Conservation (phyloP, 2,329 filamentous ascomycete species). For the Sphaerulina populicola region DNA sequence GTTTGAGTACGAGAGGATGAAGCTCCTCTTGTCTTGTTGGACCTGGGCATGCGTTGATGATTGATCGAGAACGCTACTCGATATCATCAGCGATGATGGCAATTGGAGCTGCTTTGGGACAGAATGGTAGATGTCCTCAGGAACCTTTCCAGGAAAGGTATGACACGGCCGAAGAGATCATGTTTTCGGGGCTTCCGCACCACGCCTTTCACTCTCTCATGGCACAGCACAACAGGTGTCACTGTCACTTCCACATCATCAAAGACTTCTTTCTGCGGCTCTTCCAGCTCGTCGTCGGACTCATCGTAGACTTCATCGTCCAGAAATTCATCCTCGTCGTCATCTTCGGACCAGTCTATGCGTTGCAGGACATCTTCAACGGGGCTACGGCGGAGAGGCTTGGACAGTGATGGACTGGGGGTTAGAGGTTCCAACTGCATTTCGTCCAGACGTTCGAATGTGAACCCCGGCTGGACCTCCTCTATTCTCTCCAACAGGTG, state of each 20-base stretch:
- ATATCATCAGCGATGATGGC: not conserved
- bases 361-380: slow-evolving; percentile 2
- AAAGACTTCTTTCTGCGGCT: not conserved
- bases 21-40: no score
- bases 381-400: not conserved
- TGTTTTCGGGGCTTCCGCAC: not conserved
- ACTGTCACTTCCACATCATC: not conserved
- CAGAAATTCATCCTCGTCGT: not conserved
- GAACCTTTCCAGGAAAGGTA: not conserved
- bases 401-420: not conserved
- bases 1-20: no score
- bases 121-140: not conserved
- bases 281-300: not conserved
- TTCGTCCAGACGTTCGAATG: not conserved
- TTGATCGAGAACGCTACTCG: not conserved
- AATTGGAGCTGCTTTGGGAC: not conserved
- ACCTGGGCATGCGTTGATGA: no score
- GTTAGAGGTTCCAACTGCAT: not conserved
- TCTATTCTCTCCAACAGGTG: slow-evolving; percentile 2
- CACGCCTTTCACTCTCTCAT: not conserved
- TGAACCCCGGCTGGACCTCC: slow-evolving; percentile 1
- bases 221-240: not conserved
- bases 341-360: slow-evolving; percentile 1
- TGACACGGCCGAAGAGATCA: not conserved
- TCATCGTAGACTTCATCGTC: slow-evolving; percentile 1